Conservation (phyloP, 2,329 filamentous ascomycete genomes). For the Fusarium dimerum region DNA sequence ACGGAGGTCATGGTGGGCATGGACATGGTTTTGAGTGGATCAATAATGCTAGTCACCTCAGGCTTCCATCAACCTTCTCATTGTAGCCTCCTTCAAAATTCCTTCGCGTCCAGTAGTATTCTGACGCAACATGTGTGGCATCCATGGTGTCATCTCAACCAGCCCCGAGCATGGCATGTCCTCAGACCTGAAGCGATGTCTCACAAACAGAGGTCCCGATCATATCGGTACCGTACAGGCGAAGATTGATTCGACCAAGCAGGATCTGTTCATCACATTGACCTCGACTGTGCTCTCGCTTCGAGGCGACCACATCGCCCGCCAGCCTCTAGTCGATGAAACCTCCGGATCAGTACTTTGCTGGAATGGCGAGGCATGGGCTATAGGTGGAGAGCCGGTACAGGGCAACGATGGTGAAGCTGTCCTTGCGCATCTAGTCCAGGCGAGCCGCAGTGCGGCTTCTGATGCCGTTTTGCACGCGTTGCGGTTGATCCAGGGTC, state of each 20-base stretch:
- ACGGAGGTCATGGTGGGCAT: background rate
- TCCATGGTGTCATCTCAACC: conserved; percentile 52
- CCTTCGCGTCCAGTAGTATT: background rate
- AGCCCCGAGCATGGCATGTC: conserved; percentile 30
- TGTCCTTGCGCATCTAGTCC: conserved; percentile 62
- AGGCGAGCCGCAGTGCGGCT: conserved; percentile 36
- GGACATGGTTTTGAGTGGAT: background rate
- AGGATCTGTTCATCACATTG: conserved; percentile 56
- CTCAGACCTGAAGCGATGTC: conserved; percentile 42
- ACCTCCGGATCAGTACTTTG: conserved; percentile 69
- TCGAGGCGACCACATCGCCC: conserved; percentile 70
- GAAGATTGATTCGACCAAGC: conserved; percentile 23
- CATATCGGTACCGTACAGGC: conserved; percentile 49
- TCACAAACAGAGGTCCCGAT: conserved; percentile 62
- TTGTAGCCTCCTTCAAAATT: conserved; percentile 9
- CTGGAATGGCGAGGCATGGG: conserved; percentile 99
- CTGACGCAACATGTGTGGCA: conserved; percentile 57
- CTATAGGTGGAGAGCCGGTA: conserved; percentile 59
- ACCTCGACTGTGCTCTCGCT: conserved; percentile 87
- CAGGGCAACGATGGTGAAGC: conserved; percentile 75
- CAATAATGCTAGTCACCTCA: background rate
- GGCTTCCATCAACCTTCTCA: background rate
- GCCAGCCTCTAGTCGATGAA: conserved; percentile 70
- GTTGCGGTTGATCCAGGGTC: conserved; percentile 69
- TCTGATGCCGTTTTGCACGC: conserved; percentile 45